Conservation (phyloP, 1,284 basidiomycete genomes). For the Cryptococcus depauperatus region DNA sequence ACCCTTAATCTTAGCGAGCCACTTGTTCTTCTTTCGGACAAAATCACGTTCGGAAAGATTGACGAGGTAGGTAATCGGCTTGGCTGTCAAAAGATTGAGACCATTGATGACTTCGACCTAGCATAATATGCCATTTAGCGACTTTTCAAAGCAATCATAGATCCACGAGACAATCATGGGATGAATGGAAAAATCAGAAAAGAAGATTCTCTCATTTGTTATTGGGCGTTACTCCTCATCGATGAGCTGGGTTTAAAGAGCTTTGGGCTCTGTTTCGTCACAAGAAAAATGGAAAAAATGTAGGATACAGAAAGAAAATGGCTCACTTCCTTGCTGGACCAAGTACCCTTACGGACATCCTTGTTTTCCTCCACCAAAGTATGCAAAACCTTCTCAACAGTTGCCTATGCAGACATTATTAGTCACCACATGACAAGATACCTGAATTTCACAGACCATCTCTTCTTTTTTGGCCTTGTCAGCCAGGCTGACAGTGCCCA, state of each 20-base stretch:
- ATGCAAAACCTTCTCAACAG: constrained; percentile 76
- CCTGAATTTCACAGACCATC: constrained; percentile 53
- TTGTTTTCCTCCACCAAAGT: constrained; percentile 71
- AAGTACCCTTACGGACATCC: constrained; percentile 89
- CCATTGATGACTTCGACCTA: constrained; percentile 95
- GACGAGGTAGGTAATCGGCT: constrained; percentile 96
- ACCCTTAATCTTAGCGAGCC: constrained; percentile 94
- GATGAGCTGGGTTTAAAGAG: constrained; percentile 66
- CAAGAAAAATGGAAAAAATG: constrained; percentile 10
- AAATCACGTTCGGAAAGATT: constrained; percentile 96
- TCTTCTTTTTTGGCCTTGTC: constrained; percentile 97
- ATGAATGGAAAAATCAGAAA: constrained; percentile 46
- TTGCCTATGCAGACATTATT: constrained; percentile 53
- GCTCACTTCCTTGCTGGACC: constrained; percentile 94
- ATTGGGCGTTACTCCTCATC: constrained; percentile 65
- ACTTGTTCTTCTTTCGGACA: constrained; percentile 98
- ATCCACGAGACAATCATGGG: background rate
- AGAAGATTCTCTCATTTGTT: constrained; percentile 52
- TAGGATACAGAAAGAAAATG: constrained; percentile 3
- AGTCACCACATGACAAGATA: background rate
- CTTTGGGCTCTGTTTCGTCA: constrained; percentile 69
- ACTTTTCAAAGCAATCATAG: constrained; percentile 12
- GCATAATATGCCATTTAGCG: constrained; percentile 10
- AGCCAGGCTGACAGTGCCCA: constrained; percentile 73
- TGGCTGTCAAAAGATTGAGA: constrained; percentile 86